Evolutionary conservation across 306 rosid species (phyloP), one percentile per base, ranked within the genome.

Genomic region (Quercus alba): DNA sequence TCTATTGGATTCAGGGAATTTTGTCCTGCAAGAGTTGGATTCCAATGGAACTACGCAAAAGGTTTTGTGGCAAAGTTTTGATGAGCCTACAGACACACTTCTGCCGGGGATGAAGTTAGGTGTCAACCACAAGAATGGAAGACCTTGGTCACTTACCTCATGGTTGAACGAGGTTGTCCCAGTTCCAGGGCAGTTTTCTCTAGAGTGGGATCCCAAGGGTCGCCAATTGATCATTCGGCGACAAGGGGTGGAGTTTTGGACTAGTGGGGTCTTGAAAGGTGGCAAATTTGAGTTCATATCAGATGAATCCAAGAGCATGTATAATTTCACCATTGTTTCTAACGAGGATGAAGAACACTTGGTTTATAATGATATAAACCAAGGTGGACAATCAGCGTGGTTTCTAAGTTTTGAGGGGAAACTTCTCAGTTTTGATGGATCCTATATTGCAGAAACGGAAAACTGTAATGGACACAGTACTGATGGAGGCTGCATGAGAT

Each of bases 51-150:
- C 72, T 35, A 59, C 11, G 5, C 62, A 38, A 14, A 70, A 30
- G 19, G 7, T 76, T 7, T 62, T 76, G 13, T 76, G 79, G 79
- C 61, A 76, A 12, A 76, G 79, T n/a, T 76, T 76, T 63, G 79
- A 76, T 49, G 2, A 75, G 63, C 54, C 81, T 11, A 5, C 35
- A 18, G 35, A 72, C 23, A 12, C 23, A 12, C 57, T 78, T 25
- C 33, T 41, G 30, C 81, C 77, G 4, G 81, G 77, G 23, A 78
- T 18, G 76, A 71, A 38, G 30, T 10, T 78, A 70, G 81, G 81
- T 17, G 25, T 78, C 31, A 14, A 56, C 61, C 20, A 5, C 11
- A 70, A 70, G 21, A 28, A 35, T 5, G 19, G 18, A 19, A 26
- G 23, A 15, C 14, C 8, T n/a, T 77, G 68, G 75, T 51, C 17